These are phyloP conservation scores for Samsoniella hepiali DNA, from an alignment of 2,329 filamentous ascomycete species.

Conservation along the genomic window DNA sequence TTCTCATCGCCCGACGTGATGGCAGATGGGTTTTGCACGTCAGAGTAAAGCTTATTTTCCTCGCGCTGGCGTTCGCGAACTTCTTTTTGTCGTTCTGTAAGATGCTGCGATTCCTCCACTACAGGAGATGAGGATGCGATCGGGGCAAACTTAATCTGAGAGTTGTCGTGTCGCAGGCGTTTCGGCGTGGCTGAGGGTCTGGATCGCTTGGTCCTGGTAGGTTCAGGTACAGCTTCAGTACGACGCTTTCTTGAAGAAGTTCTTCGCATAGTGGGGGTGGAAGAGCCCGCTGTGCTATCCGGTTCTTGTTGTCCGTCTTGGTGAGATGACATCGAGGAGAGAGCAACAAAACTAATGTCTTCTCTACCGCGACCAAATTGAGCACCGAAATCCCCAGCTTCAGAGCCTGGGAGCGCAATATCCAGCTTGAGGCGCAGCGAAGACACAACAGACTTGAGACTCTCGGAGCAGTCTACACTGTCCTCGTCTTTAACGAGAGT, in stretches of 20 bases:
- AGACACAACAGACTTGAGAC: conserved; percentile 60
- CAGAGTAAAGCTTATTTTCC: conserved; percentile 63
- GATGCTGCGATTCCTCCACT: conserved; percentile 62
- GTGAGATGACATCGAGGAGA: conserved; percentile 32
- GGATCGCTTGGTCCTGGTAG: conserved; percentile 5
- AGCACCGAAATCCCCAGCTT: conserved; percentile 38
- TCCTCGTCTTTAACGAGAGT: conserved; percentile 59
- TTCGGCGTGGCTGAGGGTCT: conserved; percentile 44
- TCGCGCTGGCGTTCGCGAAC: conserved; percentile 70
- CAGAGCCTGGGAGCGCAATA: conserved; percentile 43
- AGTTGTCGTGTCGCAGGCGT: conserved; percentile 71
- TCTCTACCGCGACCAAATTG: conserved; percentile 45
- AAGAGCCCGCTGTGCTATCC: conserved; percentile 5
- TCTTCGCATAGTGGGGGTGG: conserved; percentile 22
- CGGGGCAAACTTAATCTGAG: conserved; percentile 72
- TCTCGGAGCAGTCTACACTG: conserved; percentile 60
- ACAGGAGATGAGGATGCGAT: conserved; percentile 58
- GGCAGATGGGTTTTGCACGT: conserved; percentile 43
- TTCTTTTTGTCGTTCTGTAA: conserved; percentile 79
- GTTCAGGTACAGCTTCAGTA: background rate
- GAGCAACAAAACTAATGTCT: conserved; percentile 35
- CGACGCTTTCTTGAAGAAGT: conserved; percentile 23
- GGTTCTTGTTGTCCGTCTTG: conserved; percentile 23
- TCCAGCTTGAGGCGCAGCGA: conserved; percentile 55
- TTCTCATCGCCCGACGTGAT: conserved; percentile 17